Conservation (phyloP, 305 asterid genomes). For the Andrographis paniculata region DNA sequence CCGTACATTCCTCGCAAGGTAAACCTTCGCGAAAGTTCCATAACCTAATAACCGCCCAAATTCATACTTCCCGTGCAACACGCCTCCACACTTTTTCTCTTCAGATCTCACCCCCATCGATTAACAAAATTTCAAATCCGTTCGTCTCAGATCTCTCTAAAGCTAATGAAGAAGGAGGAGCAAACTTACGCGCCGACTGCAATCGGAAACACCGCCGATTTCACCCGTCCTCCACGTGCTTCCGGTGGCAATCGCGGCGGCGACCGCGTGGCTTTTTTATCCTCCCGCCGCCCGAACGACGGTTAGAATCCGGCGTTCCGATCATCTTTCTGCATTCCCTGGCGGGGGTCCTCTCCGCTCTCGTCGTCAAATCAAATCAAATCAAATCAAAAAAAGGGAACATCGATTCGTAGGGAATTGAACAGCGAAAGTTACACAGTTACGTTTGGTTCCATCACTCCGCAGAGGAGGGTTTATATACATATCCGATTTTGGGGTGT, state of each 20-base stretch:
- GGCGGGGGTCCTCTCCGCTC: background rate
- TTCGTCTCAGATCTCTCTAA: background rate
- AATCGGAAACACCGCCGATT: background rate
- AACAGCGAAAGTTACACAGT: background rate
- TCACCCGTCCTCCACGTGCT: conserved; percentile 86
- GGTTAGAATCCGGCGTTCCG: conserved; percentile 41
- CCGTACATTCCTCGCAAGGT: conserved; percentile 39
- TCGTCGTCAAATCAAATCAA: background rate
- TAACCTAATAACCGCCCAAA: conserved; percentile 58
- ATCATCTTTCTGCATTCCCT: conserved; percentile 99
- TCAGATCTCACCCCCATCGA: conserved; percentile 32
- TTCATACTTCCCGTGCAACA: conserved; percentile 63
- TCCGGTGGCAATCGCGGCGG: conserved; percentile 93
- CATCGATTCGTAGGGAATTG: background rate
- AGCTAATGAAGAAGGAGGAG: background rate
- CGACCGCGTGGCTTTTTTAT: conserved; percentile 41
- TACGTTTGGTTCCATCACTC: background rate
- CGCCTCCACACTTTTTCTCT: conserved; percentile 47
- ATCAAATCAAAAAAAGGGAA: background rate
- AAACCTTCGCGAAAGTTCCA: conserved; percentile 74
- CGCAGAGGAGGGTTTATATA: background rate
- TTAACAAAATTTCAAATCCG: too few relatives aligned
- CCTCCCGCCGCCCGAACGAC: conserved; percentile 42
- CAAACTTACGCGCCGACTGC: background rate
- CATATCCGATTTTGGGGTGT: background rate